These are phyloP conservation scores for Coemansia aciculifera DNA, from an alignment of 192 early-diverging fungal genomes.

Conservation along the genomic window DNA sequence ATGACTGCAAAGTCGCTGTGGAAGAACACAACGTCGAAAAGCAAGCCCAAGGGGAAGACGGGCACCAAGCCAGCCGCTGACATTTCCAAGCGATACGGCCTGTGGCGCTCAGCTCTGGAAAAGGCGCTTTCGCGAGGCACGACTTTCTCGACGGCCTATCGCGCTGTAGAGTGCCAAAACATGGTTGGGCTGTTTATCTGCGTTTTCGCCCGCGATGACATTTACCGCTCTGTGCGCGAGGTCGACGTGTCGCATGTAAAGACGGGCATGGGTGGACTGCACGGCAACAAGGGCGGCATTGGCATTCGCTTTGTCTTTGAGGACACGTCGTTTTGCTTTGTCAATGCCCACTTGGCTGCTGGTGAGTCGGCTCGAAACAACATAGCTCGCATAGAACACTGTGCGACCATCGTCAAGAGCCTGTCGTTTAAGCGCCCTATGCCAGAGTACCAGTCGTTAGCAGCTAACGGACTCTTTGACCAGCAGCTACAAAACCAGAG, in stretches of 20 bases:
- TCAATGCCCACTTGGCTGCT: constrained; percentile 93
- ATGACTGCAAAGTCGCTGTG: constrained; percentile 65
- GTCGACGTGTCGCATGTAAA: constrained; percentile 76
- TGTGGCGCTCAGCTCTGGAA: constrained; percentile 81
- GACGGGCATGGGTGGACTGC: constrained; percentile 84
- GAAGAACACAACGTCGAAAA: constrained; percentile 38
- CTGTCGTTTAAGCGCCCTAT: constrained; percentile 28
- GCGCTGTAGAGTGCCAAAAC: constrained; percentile 70
- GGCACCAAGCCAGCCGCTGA: constrained; percentile 22
- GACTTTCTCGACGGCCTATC: constrained; percentile 57
- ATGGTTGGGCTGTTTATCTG: constrained; percentile 91
- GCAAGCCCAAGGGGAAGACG: constrained; percentile 19
- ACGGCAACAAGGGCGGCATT: constrained; percentile 95
- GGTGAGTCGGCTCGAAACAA: constrained; percentile 68
- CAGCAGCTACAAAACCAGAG: background rate
- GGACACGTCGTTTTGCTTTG: constrained; percentile 85
- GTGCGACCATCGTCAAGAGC: constrained; percentile 55
- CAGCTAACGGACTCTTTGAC: background rate
- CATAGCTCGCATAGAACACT: constrained; percentile 79
- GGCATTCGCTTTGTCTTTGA: constrained; percentile 76
- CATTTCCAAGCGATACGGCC: constrained; percentile 66
- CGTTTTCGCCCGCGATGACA: constrained; percentile 72
- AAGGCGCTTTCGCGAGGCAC: constrained; percentile 57
- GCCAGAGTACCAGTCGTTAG: constrained; percentile 4
- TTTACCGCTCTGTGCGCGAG: constrained; percentile 57